Evolutionary conservation across 352 stramenopile genomes (phyloP), one percentile per base, ranked within the genome.

Genomic region (Hyaloperonospora brassicae): DNA sequence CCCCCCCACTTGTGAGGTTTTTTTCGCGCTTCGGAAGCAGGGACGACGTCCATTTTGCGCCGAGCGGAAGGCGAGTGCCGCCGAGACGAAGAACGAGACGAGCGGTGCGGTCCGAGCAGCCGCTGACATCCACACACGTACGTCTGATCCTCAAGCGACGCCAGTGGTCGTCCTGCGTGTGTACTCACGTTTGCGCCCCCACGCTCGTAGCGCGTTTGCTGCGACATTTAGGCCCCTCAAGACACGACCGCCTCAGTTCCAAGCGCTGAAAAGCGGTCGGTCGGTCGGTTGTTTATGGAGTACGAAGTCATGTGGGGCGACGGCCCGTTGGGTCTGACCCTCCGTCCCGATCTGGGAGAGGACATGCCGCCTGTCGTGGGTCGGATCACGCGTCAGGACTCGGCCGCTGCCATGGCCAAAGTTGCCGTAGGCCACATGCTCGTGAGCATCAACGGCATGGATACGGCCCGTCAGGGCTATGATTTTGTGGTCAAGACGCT

Each of bases 221-320:
- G 36, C 36, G 36, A 21, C 36, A 42, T 42, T 42, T 42, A 5
- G 36, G 27, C 27, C 27, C 27, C 27, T 34, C 27, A 9, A 34
- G 27, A 34, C 27, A 4, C 27, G 13, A 59, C 17, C 23, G 30
- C 13, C 2, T 22, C 22, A 27, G 41, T 50, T 17, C 17, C 23
- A 17, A 21, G 24, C n/a, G 31, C 17, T 40, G 43, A 42, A 42
- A 21, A 5, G 2, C 5, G 3, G 4, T 14, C 36, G 14, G 10
- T 21, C 36, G 36, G 11, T 39, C 5, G 13, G 24, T 49, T 24
- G 23, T 31, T 17, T 25, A 93, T 93, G 84, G 84, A 94, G 69
- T 94, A 94, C 64, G 79, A 94, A 57, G 80, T 94, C 52, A 69
- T 75, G 49, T 94, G 84, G 84, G 82, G 82, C 55, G 84, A 92